Evolutionary conservation across 169 alveolate species (phyloP).

Genomic region (Plasmodium vivax): DNA sequence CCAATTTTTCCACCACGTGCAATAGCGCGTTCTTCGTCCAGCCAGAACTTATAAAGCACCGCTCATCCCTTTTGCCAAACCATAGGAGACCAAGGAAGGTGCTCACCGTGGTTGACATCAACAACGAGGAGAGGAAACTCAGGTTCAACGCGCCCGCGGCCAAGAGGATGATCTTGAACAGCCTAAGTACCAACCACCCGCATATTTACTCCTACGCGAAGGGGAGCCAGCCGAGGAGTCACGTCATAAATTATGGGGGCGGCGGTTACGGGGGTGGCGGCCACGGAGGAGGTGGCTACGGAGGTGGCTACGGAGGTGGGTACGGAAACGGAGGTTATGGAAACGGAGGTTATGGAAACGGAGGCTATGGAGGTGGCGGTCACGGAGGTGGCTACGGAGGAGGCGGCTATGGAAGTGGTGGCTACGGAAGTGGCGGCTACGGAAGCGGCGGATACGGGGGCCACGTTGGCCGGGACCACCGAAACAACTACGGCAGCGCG

Average conservation of each 20-base stretch:
- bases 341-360: background rate
- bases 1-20: constrained; percentile 52
- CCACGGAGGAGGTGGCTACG: background rate
- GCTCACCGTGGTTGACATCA: constrained; percentile 53
- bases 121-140: constrained; percentile 70
- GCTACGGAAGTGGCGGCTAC: background rate
- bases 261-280: background rate
- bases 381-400: background rate
- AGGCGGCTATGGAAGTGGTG: background rate
- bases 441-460: background rate
- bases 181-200: constrained; percentile 66
- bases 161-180: constrained; percentile 60
- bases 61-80: constrained; percentile 46
- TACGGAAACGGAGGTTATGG: background rate
- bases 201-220: constrained; percentile 45
- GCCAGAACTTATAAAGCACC: constrained; percentile 71
- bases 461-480: background rate
- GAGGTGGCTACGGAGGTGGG: background rate
- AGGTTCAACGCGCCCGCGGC: constrained; percentile 74
- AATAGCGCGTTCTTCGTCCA: constrained; percentile 68
- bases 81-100: constrained; percentile 64
- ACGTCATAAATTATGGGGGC: background rate
- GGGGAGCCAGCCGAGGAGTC: background rate
- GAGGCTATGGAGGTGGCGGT: background rate
- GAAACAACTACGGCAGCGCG: background rate